Evolutionary conservation across 768 basidiomycete genomes (phyloP).

Genomic region (Dendrothele bispora): DNA sequence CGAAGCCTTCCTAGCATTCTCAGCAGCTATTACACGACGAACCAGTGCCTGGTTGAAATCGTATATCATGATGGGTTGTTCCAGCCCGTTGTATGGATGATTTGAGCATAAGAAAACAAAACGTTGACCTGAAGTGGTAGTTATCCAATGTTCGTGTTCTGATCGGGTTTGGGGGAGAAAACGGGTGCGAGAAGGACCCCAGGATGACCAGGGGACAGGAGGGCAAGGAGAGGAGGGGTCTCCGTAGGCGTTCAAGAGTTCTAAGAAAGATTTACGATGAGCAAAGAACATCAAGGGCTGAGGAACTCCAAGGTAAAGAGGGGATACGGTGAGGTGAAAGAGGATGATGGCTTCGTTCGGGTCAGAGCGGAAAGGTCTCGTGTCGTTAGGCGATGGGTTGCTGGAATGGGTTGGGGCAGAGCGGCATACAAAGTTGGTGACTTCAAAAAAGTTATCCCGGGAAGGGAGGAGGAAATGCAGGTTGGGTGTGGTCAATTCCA

Average conservation of each 20-base stretch:
- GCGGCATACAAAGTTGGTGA: conserved; percentile 6
- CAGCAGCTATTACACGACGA: neutral
- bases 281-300: conserved; percentile 7
- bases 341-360: conserved; percentile 3
- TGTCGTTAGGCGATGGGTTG: neutral
- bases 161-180: conserved; percentile 3
- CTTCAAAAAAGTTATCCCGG: neutral
- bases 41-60: conserved; percentile 9
- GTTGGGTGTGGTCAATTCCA: neutral
- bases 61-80: conserved; percentile 2
- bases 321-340: conserved; percentile 5
- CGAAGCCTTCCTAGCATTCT: neutral
- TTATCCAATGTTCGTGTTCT: conserved; percentile 9
- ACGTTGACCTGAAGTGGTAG: conserved; percentile 8
- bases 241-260: neutral
- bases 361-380: conserved; percentile 4
- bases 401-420: too few relatives aligned
- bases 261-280: conserved; percentile 1
- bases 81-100: neutral
- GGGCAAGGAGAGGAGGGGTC: neutral
- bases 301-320: neutral
- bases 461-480: neutral
- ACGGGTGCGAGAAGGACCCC: conserved; percentile 7
- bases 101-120: conserved; percentile 3
- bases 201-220: conserved; percentile 4